phyloP scores from a whole-genome alignment of 2,329 filamentous ascomycete species.

The Remersonia thermophila region DNA sequence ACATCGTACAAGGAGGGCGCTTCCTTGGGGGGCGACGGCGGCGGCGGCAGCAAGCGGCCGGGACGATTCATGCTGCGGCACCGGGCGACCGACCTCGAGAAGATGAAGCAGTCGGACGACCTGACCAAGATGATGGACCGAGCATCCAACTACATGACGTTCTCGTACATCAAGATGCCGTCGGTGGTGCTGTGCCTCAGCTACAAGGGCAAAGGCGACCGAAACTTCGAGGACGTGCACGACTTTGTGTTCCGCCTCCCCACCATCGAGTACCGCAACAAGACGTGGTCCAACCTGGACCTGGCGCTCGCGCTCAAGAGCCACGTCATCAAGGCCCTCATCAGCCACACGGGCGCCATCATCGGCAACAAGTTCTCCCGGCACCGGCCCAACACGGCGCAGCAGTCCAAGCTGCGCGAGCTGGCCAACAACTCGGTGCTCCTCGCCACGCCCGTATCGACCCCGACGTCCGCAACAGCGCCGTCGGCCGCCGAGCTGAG shows the following conservation, averaged over 20 bases:
- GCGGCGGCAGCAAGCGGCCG: conserved; percentile 26
- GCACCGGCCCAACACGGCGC: conserved; percentile 68
- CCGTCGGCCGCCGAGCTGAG: conserved; percentile 10
- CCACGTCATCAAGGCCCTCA: conserved; percentile 83
- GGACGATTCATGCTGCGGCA: conserved; percentile 46
- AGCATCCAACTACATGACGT: conserved; percentile 94
- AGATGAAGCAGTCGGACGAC: conserved; percentile 66
- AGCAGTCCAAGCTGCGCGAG: conserved; percentile 69
- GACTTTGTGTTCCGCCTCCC: conserved; percentile 95
- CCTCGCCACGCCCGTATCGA: conserved; percentile 26
- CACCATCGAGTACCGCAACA: conserved; percentile 91
- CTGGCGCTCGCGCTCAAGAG: conserved; percentile 86
- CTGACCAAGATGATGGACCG: conserved; percentile 92
- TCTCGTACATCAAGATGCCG: conserved; percentile 88
- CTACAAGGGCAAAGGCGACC: conserved; percentile 91
- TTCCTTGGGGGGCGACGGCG: conserved; percentile 25
- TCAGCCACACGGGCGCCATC: conserved; percentile 90
- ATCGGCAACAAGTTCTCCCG: conserved; percentile 94
- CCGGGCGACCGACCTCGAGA: conserved; percentile 29
- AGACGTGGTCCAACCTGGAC: conserved; percentile 97
- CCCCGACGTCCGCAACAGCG: conserved; percentile 13
- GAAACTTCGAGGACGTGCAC: conserved; percentile 93
- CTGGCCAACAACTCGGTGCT: conserved; percentile 68
- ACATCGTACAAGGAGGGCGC: conserved; percentile 27
- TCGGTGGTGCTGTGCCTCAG: conserved; percentile 90